Evolutionary conservation across 768 basidiomycete species (phyloP), one percentile per base, ranked within the genome.

Genomic region (Candolleomyces eurysporus): DNA sequence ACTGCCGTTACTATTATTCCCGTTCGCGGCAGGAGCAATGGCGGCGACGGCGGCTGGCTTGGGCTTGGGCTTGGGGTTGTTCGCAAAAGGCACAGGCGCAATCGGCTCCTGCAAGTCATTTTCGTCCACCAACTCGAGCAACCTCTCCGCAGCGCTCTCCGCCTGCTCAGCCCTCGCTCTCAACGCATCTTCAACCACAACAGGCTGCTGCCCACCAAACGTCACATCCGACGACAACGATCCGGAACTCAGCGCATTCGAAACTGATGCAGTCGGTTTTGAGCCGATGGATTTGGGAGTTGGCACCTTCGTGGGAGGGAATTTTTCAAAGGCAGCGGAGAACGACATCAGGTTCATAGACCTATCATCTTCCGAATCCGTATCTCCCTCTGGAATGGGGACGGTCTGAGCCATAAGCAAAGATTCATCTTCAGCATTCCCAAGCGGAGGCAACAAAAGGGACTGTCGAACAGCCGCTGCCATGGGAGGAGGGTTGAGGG

Each of bases 101-200:
- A 80, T 75, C 21, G 84, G 83, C 61, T 83, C 78, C 48, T 75
- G 79, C 42, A 61, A 36, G 58, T 58, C 59, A 74, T 69, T 58
- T 72, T 77, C 55, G 86, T 94, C 91, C 13, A 92, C 89, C 16
- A 96, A 81, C 71, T 97, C 96, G 43, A 96, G 71, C 30, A 98
- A 75, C 53, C 92, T 84, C 70, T 93, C 89, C 0, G 96, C 96
- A 8, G 94, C 92, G 69, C 92, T 94, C 71, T 95, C 92, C 0
- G 96, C 96, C 70, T 97, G 96, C 66, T 92, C 91, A 1, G 96
- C 95, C 57, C 92, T 85, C 2, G 92, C 92, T 48, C 88, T 84
- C 66, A 96, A 73, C 32, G 89, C 93, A 69, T 96, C 95, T 68
- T 96, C 94, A 6, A 61, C 60, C 4, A 95, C 82, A 13, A 86